These are phyloP conservation scores for Butyriboletus loyo DNA, from an alignment of 768 basidiomycete genomes.

Conservation along the genomic window DNA sequence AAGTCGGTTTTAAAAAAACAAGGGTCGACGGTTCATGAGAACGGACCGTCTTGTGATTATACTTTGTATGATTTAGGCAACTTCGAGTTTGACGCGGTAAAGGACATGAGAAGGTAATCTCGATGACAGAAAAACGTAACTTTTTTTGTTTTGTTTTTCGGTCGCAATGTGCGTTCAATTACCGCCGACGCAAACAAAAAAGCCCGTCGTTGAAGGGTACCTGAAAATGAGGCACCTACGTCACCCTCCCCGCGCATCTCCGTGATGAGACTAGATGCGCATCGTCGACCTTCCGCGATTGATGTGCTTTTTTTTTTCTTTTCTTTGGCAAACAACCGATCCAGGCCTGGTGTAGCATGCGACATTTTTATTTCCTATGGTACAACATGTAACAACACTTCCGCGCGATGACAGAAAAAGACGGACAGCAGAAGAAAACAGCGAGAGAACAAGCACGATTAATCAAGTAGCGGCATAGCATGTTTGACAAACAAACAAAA, in stretches of 20 bases:
- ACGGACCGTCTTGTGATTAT: no score
- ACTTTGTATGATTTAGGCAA: neutral
- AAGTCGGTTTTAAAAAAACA: no score
- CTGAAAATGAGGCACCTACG: slow-evolving; percentile 1
- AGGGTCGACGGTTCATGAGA: neutral
- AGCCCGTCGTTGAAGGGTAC: neutral
- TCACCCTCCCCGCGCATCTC: neutral
- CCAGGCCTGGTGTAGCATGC: neutral
- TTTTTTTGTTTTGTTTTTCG: neutral
- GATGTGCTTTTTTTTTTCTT: neutral
- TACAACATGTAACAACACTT: neutral
- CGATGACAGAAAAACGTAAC: neutral
- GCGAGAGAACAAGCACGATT: no score
- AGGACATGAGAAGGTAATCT: neutral
- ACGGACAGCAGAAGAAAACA: neutral
- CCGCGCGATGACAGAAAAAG: neutral
- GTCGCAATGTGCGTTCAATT: neutral
- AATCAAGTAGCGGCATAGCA: neutral
- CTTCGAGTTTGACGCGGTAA: neutral
- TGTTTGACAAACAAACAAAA: no score
- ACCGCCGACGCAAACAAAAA: neutral
- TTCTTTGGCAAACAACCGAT: neutral
- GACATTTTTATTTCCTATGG: neutral
- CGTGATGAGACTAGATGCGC: neutral
- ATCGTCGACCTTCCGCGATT: neutral